Evolutionary conservation across 805 yeast genomes (phyloP).

Genomic region (Metschnikowia shivogae): DNA sequence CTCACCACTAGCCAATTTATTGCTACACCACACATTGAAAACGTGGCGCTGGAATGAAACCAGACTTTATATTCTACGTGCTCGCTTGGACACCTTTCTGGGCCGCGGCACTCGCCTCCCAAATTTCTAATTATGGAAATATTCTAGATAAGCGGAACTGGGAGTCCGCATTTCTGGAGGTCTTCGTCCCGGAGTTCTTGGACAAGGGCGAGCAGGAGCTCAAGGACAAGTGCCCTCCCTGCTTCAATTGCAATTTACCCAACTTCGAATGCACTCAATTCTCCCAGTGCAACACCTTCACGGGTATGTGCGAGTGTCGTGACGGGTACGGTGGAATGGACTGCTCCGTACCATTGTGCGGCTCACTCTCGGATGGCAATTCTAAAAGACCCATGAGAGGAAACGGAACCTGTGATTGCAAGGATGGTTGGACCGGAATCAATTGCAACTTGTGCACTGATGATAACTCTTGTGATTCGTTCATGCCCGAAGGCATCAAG

Average conservation of each 20-base stretch:
- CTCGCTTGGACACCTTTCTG: neutral
- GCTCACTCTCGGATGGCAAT: constrained; percentile 63
- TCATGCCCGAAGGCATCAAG: constrained; percentile 78
- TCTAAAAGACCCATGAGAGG: constrained; percentile 61
- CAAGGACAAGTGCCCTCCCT: constrained; percentile 61
- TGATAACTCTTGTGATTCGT: constrained; percentile 75
- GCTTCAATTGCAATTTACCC: constrained; percentile 93
- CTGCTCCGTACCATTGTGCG: constrained; percentile 86
- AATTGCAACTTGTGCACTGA: constrained; percentile 82
- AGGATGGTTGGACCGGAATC: constrained; percentile 88
- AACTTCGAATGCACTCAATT: constrained; percentile 87
- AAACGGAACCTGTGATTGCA: constrained; percentile 61
- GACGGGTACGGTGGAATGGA: constrained; percentile 93
- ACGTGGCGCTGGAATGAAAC: constrained; percentile 3
- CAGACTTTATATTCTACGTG: neutral
- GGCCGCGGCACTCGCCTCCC: neutral
- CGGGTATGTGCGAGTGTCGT: constrained; percentile 90
- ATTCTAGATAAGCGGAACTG: constrained; percentile 6
- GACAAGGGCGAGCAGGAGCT: neutral
- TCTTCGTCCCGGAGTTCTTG: constrained; percentile 3
- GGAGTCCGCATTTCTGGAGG: constrained; percentile 4
- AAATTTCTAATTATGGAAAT: neutral
- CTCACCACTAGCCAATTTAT: neutral
- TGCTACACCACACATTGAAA: neutral
- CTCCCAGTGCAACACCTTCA: constrained; percentile 79